Conservation (phyloP, 2,329 filamentous ascomycete species). For the Delphinella strobiligena region DNA sequence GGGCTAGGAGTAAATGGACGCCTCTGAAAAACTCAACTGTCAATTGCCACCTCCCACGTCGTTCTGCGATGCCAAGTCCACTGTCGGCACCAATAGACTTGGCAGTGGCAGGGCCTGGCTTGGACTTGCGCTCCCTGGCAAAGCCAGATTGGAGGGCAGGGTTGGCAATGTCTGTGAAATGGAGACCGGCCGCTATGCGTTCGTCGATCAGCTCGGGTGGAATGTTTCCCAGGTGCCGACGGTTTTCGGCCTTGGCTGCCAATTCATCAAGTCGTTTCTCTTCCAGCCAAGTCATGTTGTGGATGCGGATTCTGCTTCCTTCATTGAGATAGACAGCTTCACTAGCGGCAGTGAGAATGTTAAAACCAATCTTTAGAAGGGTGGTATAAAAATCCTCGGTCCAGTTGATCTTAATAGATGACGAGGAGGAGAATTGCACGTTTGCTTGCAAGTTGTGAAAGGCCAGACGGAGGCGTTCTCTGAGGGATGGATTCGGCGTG, state of each 20-base stretch:
- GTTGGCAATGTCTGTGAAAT: slow-evolving; percentile 21
- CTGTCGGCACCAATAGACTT: slow-evolving; percentile 28
- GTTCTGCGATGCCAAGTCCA: slow-evolving; percentile 68
- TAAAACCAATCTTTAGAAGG: slow-evolving; percentile 74
- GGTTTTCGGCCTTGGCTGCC: slow-evolving; percentile 27
- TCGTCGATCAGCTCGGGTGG: slow-evolving; percentile 31
- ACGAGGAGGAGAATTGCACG: slow-evolving; percentile 58
- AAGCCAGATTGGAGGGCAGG: slow-evolving; percentile 40
- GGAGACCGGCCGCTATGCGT: slow-evolving; percentile 25
- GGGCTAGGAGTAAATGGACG: slow-evolving; percentile 54
- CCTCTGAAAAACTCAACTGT: slow-evolving; percentile 64
- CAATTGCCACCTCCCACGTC: slow-evolving; percentile 67
- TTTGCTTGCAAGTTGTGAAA: slow-evolving; percentile 89
- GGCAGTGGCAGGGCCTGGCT: slow-evolving; percentile 12
- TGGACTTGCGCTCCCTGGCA: slow-evolving; percentile 51
- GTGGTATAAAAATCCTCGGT: slow-evolving; percentile 95
- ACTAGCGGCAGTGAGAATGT: slow-evolving; percentile 80
- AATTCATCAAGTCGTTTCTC: slow-evolving; percentile 72
- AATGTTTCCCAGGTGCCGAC: slow-evolving; percentile 24
- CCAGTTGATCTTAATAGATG: slow-evolving; percentile 61
- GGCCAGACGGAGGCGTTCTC: slow-evolving; percentile 55
- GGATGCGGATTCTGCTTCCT: slow-evolving; percentile 61
- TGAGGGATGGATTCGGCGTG: slow-evolving; percentile 32
- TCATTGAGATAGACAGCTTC: slow-evolving; percentile 95
- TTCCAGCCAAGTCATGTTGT: slow-evolving; percentile 79